phyloP scores from a whole-genome alignment of 441 rosid genomes.

The Sinapis alba region DNA sequence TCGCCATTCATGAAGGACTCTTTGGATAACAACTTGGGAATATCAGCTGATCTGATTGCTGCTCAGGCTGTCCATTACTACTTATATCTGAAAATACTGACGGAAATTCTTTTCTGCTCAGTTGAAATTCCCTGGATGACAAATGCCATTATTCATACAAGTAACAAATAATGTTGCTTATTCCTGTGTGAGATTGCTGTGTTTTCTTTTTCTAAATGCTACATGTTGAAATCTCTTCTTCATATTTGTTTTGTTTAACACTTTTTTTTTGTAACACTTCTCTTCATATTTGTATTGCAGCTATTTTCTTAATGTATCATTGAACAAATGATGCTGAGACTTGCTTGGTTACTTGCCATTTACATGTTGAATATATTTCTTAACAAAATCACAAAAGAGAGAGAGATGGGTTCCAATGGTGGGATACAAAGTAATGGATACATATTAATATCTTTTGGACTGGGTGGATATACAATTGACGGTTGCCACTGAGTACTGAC shows the following conservation, averaged over 20 bases:
- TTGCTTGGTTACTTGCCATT: neutral
- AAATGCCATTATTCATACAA: neutral
- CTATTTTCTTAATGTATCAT: neutral
- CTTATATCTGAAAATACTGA: constrained; percentile 73
- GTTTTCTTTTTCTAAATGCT: neutral
- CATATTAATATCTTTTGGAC: constrained; percentile 18
- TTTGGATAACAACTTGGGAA: constrained; percentile 54
- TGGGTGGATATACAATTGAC: constrained; percentile 21
- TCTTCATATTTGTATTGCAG: neutral
- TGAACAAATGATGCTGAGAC: neutral
- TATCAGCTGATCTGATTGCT: constrained; percentile 69
- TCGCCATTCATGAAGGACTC: constrained; percentile 51
- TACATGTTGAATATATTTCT: neutral
- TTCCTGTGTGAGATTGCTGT: constrained; percentile 4
- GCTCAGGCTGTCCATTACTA: constrained; percentile 84
- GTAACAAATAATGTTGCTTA: neutral
- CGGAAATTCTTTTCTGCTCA: constrained; percentile 52
- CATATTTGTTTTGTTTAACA: too few species aligned
- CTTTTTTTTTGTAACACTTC: too few species aligned
- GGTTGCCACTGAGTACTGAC: constrained; percentile 13
- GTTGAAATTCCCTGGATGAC: constrained; percentile 58
- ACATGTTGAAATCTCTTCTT: neutral
- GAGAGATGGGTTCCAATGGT: neutral
- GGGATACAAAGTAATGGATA: constrained; percentile 28
- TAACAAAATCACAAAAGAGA: constrained; percentile 18